Evolutionary conservation across 768 basidiomycete species (phyloP).

Genomic region (Candolleomyces efflorescens): DNA sequence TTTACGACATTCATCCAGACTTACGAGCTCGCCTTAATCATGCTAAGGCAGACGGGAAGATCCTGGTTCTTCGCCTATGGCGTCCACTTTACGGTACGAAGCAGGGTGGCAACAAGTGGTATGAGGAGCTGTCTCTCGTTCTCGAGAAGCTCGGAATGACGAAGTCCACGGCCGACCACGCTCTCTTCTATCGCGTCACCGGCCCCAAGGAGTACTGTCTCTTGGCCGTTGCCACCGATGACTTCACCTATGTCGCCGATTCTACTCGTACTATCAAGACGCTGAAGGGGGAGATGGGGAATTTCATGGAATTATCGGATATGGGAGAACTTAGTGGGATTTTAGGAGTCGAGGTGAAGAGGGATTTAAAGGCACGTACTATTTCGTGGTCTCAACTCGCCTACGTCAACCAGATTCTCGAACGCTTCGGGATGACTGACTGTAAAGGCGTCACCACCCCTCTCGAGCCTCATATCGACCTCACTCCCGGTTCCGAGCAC

Average conservation of each 20-base stretch:
- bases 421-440: constrained; percentile 15
- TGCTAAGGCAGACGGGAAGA: background rate
- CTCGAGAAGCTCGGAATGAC: constrained; percentile 10
- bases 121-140: constrained; percentile 5
- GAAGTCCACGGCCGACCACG: background rate
- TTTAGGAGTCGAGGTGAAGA: constrained; percentile 21
- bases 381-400: constrained; percentile 21
- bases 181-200: constrained; percentile 13
- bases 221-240: constrained; percentile 16
- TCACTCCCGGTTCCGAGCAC: background rate
- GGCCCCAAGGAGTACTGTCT: constrained; percentile 20
- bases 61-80: background rate
- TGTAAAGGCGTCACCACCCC: constrained; percentile 18
- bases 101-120: constrained; percentile 18
- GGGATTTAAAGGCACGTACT: constrained; percentile 13
- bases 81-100: constrained; percentile 29
- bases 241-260: background rate
- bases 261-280: background rate
- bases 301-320: constrained; percentile 18
- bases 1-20: background rate
- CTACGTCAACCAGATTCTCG: constrained; percentile 19
- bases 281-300: background rate
- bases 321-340: constrained; percentile 23
- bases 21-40: background rate
- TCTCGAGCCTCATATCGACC: constrained; percentile 1